These are phyloP conservation scores for Pestalotiopsis sp. DNA, from an alignment of 2,329 filamentous ascomycete genomes.

Conservation along the genomic window DNA sequence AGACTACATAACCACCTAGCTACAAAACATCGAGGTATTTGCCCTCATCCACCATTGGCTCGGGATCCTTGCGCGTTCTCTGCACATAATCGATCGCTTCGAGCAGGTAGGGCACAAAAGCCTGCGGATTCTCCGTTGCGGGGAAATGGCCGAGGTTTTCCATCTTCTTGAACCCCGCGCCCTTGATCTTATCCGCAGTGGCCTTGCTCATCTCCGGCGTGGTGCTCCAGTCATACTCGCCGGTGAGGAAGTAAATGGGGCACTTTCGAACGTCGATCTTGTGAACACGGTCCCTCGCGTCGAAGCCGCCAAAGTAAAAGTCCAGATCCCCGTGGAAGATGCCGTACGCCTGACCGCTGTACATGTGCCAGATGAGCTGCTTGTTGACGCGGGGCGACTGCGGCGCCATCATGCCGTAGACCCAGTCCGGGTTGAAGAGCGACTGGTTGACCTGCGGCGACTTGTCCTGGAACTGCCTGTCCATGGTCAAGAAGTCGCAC, in stretches of 20 bases:
- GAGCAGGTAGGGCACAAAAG: slow-evolving; percentile 12
- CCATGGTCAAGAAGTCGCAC: slow-evolving; percentile 31
- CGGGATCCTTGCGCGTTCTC: neutral
- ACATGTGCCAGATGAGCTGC: slow-evolving; percentile 51
- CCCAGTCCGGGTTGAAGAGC: slow-evolving; percentile 49
- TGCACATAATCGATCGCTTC: slow-evolving; percentile 4
- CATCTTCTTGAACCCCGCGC: slow-evolving; percentile 14
- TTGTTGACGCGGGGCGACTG: slow-evolving; percentile 46
- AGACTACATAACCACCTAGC: neutral
- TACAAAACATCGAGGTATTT: neutral
- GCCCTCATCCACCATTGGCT: slow-evolving; percentile 3
- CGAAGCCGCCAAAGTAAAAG: slow-evolving; percentile 54
- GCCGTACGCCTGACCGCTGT: slow-evolving; percentile 51
- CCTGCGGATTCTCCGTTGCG: slow-evolving; percentile 13
- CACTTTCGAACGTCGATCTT: slow-evolving; percentile 50
- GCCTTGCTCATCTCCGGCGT: slow-evolving; percentile 17
- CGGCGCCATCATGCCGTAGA: slow-evolving; percentile 51
- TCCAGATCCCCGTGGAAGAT: slow-evolving; percentile 54
- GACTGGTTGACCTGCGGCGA: slow-evolving; percentile 49
- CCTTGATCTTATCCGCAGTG: slow-evolving; percentile 15
- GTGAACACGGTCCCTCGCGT: slow-evolving; percentile 44
- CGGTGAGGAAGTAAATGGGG: slow-evolving; percentile 53
- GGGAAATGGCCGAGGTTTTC: slow-evolving; percentile 15
- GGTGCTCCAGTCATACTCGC: slow-evolving; percentile 24
- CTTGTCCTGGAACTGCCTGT: slow-evolving; percentile 45